A percentile compares a stretch with the other conserved stretches of the same genome.
Conservation (phyloP, 495 filamentous ascomycete genomes). For the Aspergillus homomorphus region DNA sequence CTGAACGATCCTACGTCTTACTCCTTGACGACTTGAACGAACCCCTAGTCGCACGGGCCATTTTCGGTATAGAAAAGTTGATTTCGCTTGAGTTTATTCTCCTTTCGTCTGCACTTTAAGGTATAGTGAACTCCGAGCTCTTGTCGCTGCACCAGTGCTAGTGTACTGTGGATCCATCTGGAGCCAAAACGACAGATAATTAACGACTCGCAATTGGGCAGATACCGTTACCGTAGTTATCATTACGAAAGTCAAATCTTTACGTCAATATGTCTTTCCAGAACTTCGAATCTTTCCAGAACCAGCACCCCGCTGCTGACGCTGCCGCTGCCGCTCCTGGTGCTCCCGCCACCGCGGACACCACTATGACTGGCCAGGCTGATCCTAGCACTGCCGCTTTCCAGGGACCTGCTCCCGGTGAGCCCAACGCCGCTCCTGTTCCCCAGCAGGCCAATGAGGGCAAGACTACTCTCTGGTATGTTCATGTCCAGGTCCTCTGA, state of each 20-base stretch:
- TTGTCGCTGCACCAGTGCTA: not conserved
- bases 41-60: conserved; percentile 35
- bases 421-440: conserved; percentile 48
- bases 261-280: conserved; percentile 53
- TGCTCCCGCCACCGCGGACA: conserved; percentile 50
- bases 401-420: conserved; percentile 51
- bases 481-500: not conserved
- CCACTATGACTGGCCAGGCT: conserved; percentile 51
- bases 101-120: conserved; percentile 20
- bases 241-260: conserved; percentile 27
- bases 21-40: conserved; percentile 46
- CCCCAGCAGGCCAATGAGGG: conserved; percentile 58
- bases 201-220: conserved; percentile 4
- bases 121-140: conserved; percentile 11
- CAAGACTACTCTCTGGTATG: conserved; percentile 83
- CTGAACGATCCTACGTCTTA: conserved; percentile 38
- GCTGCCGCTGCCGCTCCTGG: conserved; percentile 52
- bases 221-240: conserved; percentile 21
- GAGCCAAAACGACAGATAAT: not conserved
- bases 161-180: not conserved
- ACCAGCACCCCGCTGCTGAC: conserved; percentile 52
- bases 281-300: conserved; percentile 56
- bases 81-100: conserved; percentile 22
- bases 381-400: conserved; percentile 55
- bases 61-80: conserved; percentile 32